Evolutionary conservation across 345 rosid genomes (phyloP).

Genomic region (Luvunga scandens): DNA sequence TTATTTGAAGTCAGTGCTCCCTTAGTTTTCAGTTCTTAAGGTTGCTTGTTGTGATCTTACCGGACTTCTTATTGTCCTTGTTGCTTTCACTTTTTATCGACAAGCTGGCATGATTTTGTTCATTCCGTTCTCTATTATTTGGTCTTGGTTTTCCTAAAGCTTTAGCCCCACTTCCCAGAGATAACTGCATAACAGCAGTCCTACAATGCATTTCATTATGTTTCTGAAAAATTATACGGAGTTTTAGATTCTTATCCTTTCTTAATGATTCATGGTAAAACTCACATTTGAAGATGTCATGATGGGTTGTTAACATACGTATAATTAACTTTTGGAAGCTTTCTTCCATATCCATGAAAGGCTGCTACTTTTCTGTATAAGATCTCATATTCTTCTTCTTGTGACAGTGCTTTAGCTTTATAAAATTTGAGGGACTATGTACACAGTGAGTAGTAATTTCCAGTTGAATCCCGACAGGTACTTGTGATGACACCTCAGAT

Average conservation of each 20-base stretch:
- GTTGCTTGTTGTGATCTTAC: neutral
- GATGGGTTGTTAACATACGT: neutral
- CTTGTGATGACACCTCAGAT: conserved; percentile 95
- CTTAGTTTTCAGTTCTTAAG: neutral
- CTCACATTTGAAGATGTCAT: neutral
- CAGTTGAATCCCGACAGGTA: conserved; percentile 44
- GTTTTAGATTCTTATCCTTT: neutral
- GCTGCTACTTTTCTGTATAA: neutral
- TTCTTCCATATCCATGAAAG: neutral
- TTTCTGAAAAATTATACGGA: neutral
- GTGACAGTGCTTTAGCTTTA: neutral
- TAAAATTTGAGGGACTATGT: conserved; percentile 2
- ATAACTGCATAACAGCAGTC: neutral
- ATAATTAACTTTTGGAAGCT: neutral
- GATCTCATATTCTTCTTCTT: neutral
- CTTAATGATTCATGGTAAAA: neutral
- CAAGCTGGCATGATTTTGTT: neutral
- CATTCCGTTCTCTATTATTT: neutral
- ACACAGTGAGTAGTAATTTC: neutral
- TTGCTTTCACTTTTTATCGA: neutral
- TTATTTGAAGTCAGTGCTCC: neutral
- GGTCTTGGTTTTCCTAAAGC: neutral
- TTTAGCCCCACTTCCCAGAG: neutral
- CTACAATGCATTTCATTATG: neutral
- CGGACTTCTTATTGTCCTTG: neutral